phyloP scores from a whole-genome alignment of 2,329 filamentous ascomycete genomes.

The Aspergillus novoparasiticus region DNA sequence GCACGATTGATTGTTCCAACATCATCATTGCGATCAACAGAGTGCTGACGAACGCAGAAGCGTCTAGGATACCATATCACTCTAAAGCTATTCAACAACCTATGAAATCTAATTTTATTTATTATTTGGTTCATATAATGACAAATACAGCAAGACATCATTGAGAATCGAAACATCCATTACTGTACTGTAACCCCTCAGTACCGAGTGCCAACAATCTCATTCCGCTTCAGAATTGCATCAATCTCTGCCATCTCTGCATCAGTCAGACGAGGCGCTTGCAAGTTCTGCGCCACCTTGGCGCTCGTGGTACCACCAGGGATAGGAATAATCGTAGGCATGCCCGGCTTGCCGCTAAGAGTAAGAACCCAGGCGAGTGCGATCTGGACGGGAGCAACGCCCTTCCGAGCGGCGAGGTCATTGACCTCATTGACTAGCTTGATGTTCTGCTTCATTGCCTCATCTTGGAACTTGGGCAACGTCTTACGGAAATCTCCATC shows the following conservation, averaged over 20 bases:
- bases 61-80: neutral
- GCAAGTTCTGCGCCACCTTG: conserved; percentile 39
- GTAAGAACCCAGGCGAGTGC: conserved; percentile 53
- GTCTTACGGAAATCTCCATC: conserved; percentile 48
- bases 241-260: conserved; percentile 54
- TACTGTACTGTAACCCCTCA: neutral
- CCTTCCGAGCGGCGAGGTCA: conserved; percentile 49
- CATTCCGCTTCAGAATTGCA: conserved; percentile 51
- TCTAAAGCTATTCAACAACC: neutral
- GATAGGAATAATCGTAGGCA: conserved; percentile 46
- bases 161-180: neutral
- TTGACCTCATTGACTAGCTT: conserved; percentile 51
- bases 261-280: conserved; percentile 32
- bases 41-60: conserved; percentile 19
- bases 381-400: conserved; percentile 49
- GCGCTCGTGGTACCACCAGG: conserved; percentile 40
- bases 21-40: conserved; percentile 6
- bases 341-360: conserved; percentile 44
- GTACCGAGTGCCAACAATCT: conserved; percentile 38
- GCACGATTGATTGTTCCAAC: conserved; percentile 8
- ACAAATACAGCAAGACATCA: neutral
- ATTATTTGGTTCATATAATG: neutral
- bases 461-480: conserved; percentile 54
- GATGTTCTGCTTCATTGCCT: conserved; percentile 54
- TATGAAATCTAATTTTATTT: too few relatives aligned